These are phyloP conservation scores for Russula sp. DNA, from an alignment of 768 basidiomycete species.

Conservation along the genomic window DNA sequence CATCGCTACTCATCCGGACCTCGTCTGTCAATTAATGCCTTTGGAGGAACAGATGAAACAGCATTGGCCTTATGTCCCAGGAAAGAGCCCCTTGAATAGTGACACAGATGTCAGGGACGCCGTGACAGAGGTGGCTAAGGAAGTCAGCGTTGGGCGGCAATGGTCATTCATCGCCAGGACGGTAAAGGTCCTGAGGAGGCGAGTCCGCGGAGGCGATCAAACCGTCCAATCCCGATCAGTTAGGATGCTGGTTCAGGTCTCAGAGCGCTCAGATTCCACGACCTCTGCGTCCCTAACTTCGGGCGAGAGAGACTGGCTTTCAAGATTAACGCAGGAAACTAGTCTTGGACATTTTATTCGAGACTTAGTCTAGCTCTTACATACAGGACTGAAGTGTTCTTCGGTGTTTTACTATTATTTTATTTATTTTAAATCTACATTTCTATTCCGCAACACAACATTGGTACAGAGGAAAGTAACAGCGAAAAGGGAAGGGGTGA, in stretches of 20 bases:
- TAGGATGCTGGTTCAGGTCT: neutral
- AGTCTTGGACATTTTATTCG: conserved; percentile 10
- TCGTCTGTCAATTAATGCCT: conserved; percentile 17
- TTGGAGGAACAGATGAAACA: conserved; percentile 19
- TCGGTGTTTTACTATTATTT: too few relatives aligned
- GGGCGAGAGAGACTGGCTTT: conserved; percentile 10
- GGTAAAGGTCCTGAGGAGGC: conserved; percentile 6
- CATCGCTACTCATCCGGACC: conserved; percentile 16
- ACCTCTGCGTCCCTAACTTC: neutral
- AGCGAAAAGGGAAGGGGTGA: too few relatives aligned
- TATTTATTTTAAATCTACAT: too few relatives aligned
- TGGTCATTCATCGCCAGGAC: conserved; percentile 4
- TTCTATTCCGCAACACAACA: too few relatives aligned
- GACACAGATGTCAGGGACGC: neutral
- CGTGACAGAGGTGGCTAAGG: neutral
- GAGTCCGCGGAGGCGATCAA: neutral
- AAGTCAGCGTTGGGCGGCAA: neutral
- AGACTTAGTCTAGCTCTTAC: neutral
- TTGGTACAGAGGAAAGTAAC: too few relatives aligned
- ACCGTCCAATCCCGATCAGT: neutral
- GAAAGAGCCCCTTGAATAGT: neutral
- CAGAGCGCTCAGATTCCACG: neutral
- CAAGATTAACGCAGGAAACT: conserved; percentile 7
- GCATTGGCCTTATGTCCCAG: conserved; percentile 1
- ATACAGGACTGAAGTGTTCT: too few relatives aligned